Evolutionary conservation across 179 eudicot genomes (phyloP).

Genomic region (Amaranthus tricolor): DNA sequence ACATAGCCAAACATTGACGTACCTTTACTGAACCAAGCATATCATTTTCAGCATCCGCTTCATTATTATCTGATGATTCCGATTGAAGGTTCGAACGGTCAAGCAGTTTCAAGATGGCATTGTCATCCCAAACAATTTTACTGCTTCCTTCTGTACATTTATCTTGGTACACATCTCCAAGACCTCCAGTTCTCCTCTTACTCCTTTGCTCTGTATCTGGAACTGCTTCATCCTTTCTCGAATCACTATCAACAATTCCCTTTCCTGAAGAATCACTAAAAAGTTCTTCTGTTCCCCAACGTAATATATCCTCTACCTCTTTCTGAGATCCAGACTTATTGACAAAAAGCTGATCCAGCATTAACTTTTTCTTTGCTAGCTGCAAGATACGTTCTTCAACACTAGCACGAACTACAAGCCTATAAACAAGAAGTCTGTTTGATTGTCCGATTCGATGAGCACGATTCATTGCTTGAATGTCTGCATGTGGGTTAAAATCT

Average conservation of each 20-base stretch:
- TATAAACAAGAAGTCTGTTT: conserved; percentile 87
- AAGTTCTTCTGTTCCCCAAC: conserved; percentile 99
- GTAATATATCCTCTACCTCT: conserved; percentile 93
- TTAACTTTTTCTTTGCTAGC: conserved; percentile 93
- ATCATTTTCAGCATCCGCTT: conserved; percentile 81
- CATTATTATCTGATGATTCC: conserved; percentile 59
- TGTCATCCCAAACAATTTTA: conserved; percentile 87
- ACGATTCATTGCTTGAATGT: conserved; percentile 99
- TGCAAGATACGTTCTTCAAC: conserved; percentile 99
- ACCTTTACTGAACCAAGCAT: conserved; percentile 99
- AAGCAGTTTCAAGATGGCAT: conserved; percentile 85
- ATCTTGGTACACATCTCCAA: conserved; percentile 94
- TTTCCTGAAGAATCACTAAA: conserved; percentile 63
- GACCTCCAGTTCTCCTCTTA: conserved; percentile 78
- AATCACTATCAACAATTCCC: conserved; percentile 48
- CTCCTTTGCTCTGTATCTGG: conserved; percentile 62
- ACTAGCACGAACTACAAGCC: conserved; percentile 99
- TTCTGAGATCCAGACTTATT: conserved; percentile 93
- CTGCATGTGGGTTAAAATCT: conserved; percentile 99
- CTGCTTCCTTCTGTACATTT: conserved; percentile 82
- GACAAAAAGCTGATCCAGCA: conserved; percentile 98
- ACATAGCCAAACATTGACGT: conserved; percentile 6
- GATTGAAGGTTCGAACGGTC: conserved; percentile 80
- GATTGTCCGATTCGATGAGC: conserved; percentile 99
- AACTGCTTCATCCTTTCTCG: conserved; percentile 50